Evolutionary conservation across 495 filamentous ascomycete species (phyloP), one percentile per base, ranked within the genome.

Genomic region (Choiromyces venosus): DNA sequence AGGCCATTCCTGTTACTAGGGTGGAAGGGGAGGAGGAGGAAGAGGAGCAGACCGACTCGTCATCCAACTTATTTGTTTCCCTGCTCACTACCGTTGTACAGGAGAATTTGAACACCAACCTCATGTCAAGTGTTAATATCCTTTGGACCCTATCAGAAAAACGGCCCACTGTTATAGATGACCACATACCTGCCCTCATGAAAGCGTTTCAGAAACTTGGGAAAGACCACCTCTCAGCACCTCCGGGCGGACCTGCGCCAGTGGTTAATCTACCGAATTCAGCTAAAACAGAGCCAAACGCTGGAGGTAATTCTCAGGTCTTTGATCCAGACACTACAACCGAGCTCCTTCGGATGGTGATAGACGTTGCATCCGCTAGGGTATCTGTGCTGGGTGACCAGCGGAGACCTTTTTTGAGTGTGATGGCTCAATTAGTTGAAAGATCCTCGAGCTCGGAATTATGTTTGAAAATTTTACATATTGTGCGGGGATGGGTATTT

Each of bases 401-500:
- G 78, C 86, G 96, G 35, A 86, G 96, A 56, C 94, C 94, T 1
- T 99, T 96, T 84, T 85, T 99, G 2, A 97, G 93, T 80, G 94
- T 97, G 25, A 84, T 99, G 67, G 96, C 96, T 7, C 93, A 93
- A 38, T 86, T 99, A 7, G 93, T 99, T 19, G 96, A 99, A 82
- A 94, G 95, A 74, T 98, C 96, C 2, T 85, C 90, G 79, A 94
- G 93, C 78, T 90, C 89, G 69, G 86, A 87, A 38, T 86, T 99
- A 10, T 98, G 96, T 82, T 88, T 89, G 76, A 96, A 96, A 84
- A 93, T 99, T 64, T 84, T 99, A 12, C 88, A 91, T 36, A 94
- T 98, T 87, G 94, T 97, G n/a, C 93, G 97, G 79, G 85, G 84
- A 6, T 99, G 96, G 96, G 91, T 98, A 18, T 98, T 99, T 86